Conservation (phyloP, 345 rosid species). For the Microthlaspi erraticum region DNA sequence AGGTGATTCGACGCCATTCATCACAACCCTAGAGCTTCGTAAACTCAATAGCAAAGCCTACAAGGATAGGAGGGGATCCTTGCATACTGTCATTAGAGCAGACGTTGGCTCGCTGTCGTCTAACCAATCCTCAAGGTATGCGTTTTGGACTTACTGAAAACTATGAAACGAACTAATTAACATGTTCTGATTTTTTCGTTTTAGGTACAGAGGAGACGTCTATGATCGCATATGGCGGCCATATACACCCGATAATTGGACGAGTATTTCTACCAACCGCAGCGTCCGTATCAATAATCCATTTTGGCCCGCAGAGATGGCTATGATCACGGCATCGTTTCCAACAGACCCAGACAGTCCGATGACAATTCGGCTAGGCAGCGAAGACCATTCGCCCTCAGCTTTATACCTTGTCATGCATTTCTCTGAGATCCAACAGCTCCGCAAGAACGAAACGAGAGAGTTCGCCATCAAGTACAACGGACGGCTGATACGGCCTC, state of each 20-base stretch:
- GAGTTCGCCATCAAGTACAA: constrained; percentile 33
- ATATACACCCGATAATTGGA: not conserved
- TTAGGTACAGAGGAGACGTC: constrained; percentile 44
- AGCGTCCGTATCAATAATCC: not conserved
- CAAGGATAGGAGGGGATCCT: not conserved
- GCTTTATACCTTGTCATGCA: constrained; percentile 37
- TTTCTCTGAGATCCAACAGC: constrained; percentile 44
- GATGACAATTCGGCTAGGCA: not conserved
- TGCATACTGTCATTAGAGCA: not conserved
- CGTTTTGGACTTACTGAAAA: not conserved
- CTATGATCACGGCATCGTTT: constrained; percentile 42
- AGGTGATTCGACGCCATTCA: constrained; percentile 47
- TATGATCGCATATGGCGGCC: constrained; percentile 51
- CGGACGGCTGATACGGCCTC: constrained; percentile 1
- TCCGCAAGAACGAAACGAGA: constrained; percentile 36
- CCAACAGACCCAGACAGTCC: constrained; percentile 33
- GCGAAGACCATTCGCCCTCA: not conserved
- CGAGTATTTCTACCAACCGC: not conserved
- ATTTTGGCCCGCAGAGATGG: constrained; percentile 27
- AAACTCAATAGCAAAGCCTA: constrained; percentile 15
- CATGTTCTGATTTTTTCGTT: not conserved
- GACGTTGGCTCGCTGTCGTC: constrained; percentile 41
- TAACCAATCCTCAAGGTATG: constrained; percentile 40
- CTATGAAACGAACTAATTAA: not conserved
- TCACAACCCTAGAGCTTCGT: constrained; percentile 51